Evolutionary conservation across 163 green algal genomes (phyloP).

Genomic region (Prototheca cutis): DNA sequence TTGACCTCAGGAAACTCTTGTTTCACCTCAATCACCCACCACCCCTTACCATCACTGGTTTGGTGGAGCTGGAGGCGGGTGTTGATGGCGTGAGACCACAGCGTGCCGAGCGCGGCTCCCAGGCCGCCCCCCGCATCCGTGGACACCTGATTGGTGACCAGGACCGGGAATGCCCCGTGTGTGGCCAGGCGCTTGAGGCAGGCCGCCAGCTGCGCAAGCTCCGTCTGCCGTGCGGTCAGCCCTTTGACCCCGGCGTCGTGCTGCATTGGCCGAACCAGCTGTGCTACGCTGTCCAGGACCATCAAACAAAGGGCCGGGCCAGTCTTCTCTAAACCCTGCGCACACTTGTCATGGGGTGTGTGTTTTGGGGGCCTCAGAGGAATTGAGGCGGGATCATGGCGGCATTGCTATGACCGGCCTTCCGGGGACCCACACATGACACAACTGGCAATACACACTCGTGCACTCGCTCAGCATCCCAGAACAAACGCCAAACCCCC

Average conservation of each 20-base stretch:
- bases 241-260: background rate
- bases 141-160: conserved; percentile 77
- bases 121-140: conserved; percentile 10
- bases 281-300: conserved; percentile 69
- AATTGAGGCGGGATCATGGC: too few relatives aligned
- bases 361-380: too few relatives aligned
- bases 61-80: conserved; percentile 47
- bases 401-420: too few relatives aligned
- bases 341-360: too few relatives aligned
- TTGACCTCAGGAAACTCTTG: too few relatives aligned
- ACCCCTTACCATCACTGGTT: conserved; percentile 4
- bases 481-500: too few relatives aligned
- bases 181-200: conserved; percentile 64
- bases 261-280: conserved; percentile 37
- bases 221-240: conserved; percentile 29
- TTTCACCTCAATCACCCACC: too few relatives aligned
- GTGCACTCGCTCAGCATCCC: too few relatives aligned
- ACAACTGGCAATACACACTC: too few relatives aligned
- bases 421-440: too few relatives aligned
- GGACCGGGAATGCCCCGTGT: conserved; percentile 57
- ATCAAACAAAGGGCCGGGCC: conserved; percentile 46
- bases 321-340: conserved; percentile 33
- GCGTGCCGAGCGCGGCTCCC: conserved; percentile 49
- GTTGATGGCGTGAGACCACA: conserved; percentile 69
- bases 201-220: conserved; percentile 47